Conservation (phyloP, 2,329 filamentous ascomycete genomes). For the Penicillium sp. region DNA sequence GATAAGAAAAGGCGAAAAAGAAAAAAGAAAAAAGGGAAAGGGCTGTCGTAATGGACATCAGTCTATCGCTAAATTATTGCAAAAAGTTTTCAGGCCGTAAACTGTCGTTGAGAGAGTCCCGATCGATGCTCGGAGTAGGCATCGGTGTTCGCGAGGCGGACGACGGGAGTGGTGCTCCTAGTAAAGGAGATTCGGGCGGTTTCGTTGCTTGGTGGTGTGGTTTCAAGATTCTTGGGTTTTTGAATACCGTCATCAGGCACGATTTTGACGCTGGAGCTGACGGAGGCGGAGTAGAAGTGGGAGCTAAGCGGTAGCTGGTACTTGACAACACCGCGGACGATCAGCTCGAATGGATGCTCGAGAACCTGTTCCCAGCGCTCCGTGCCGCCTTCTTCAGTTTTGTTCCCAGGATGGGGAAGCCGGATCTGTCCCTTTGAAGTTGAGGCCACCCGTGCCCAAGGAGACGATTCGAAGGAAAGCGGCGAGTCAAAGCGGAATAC, state of each 20-base stretch:
- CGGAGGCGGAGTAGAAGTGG: constrained; percentile 51
- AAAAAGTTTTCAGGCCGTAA: constrained; percentile 27
- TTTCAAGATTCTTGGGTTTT: constrained; percentile 14
- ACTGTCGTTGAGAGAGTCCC: constrained; percentile 24
- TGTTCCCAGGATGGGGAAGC: constrained; percentile 79
- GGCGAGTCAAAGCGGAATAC: constrained; percentile 85
- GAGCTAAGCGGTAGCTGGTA: constrained; percentile 67
- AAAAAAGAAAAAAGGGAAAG: constrained; percentile 3
- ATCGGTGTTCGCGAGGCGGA: constrained; percentile 14
- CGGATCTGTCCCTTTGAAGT: constrained; percentile 80
- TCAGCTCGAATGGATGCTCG: constrained; percentile 88
- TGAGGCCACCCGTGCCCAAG: constrained; percentile 71
- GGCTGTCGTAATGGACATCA: constrained; percentile 25
- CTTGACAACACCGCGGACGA: constrained; percentile 85
- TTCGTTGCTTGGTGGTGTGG: constrained; percentile 25
- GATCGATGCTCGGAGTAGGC: constrained; percentile 8
- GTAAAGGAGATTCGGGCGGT: constrained; percentile 25
- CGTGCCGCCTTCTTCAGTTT: constrained; percentile 75
- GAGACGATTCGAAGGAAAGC: constrained; percentile 83
- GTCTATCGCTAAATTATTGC: constrained; percentile 22
- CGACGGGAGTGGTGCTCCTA: constrained; percentile 4
- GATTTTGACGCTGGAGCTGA: constrained; percentile 44
- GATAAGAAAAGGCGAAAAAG: constrained; percentile 5
- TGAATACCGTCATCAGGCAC: constrained; percentile 34
- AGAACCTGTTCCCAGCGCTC: constrained; percentile 88